These are phyloP conservation scores for Tremella mesenterica DNA, from an alignment of 768 basidiomycete species.

Conservation along the genomic window DNA sequence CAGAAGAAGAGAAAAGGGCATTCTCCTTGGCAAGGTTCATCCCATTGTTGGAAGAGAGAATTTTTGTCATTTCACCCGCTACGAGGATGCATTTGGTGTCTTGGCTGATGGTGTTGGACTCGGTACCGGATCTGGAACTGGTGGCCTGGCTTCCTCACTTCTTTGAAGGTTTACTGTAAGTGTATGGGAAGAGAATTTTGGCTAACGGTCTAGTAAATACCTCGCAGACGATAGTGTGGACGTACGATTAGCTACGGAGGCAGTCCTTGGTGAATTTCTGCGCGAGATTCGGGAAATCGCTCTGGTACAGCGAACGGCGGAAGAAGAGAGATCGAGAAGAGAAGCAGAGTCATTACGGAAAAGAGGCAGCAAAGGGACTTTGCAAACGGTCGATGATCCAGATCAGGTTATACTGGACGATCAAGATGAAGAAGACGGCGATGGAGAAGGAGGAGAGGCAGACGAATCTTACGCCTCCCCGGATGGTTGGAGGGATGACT, in stretches of 20 bases:
- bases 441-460: conserved; percentile 18
- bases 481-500: conserved; percentile 42
- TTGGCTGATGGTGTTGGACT: conserved; percentile 92
- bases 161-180: conserved; percentile 78
- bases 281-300: conserved; percentile 83
- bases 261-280: conserved; percentile 77
- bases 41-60: conserved; percentile 81
- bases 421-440: conserved; percentile 14
- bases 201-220: conserved; percentile 60
- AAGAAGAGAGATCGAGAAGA: conserved; percentile 14
- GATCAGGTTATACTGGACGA: conserved; percentile 20
- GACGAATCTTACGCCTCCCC: conserved; percentile 18
- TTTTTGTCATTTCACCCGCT: conserved; percentile 90
- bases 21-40: conserved; percentile 94
- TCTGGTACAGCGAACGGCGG: conserved; percentile 52
- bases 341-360: conserved; percentile 39
- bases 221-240: conserved; percentile 91
- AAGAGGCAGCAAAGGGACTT: conserved; percentile 38
- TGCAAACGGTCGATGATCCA: conserved; percentile 20
- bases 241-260: conserved; percentile 82
- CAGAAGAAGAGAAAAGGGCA: conserved; percentile 52
- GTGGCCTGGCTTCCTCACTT: conserved; percentile 92
- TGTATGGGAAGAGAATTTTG: conserved; percentile 8
- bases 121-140: conserved; percentile 90
- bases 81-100: conserved; percentile 92